Conservation (phyloP, 2,329 filamentous ascomycete genomes). For the Xylariaceae sp. region DNA sequence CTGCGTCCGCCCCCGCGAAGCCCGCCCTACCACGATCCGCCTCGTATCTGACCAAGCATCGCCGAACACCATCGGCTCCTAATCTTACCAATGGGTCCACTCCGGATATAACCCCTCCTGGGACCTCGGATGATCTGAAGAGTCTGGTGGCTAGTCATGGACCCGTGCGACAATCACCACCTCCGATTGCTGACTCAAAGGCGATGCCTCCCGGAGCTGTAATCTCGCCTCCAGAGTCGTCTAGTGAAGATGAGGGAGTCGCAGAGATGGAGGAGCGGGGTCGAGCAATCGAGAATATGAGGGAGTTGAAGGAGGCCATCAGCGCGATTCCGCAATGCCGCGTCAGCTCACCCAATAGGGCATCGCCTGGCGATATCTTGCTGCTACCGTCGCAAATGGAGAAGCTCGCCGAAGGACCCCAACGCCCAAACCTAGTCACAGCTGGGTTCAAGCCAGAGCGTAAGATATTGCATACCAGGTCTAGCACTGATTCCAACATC, state of each 20-base stretch:
- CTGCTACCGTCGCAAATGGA: conserved; percentile 36
- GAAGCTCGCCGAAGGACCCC: conserved; percentile 31
- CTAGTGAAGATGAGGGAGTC: conserved; percentile 76
- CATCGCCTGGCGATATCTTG: conserved; percentile 37
- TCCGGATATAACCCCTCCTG: conserved; percentile 45
- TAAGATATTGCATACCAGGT: conserved; percentile 50
- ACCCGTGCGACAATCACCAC: conserved; percentile 74
- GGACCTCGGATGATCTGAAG: conserved; percentile 50
- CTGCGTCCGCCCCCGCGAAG: conserved; percentile 39
- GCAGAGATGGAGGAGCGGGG: conserved; percentile 40
- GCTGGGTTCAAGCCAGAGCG: conserved; percentile 43
- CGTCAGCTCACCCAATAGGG: conserved; percentile 51
- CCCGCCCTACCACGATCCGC: conserved; percentile 61
- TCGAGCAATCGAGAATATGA: conserved; percentile 51
- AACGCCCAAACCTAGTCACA: conserved; percentile 49
- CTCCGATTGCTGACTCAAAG: conserved; percentile 69
- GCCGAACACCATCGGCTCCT: conserved; percentile 54
- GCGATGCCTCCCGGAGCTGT: conserved; percentile 80
- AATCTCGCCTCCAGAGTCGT: conserved; percentile 88
- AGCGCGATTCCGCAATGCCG: conserved; percentile 71
- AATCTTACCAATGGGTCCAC: conserved; percentile 30
- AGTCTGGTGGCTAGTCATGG: conserved; percentile 41
- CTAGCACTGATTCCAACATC: conserved; percentile 54
- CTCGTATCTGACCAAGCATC: conserved; percentile 63
- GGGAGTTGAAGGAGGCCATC: conserved; percentile 78